Percentiles rank a stretch among this genome's conserved stretches.
phyloP scores from a whole-genome alignment of 2,329 filamentous ascomycete genomes.

The Pseudogymnoascus sp. region DNA sequence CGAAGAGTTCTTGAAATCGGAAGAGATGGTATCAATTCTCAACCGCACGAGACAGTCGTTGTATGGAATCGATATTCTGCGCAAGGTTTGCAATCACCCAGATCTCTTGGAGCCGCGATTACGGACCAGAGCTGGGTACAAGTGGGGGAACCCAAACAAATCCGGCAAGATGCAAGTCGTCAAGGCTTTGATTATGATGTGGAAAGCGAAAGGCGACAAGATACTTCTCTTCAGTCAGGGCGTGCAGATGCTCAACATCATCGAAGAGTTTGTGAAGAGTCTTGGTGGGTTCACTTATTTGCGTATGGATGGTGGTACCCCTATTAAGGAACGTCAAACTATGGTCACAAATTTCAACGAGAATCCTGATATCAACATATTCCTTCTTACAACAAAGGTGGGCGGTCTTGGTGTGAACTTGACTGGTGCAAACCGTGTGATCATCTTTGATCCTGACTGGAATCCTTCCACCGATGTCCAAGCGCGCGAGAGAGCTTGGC shows the following conservation, averaged over 20 bases:
- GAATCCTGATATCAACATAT: conserved; percentile 71
- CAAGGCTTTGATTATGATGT: conserved; percentile 77
- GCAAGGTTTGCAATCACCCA: conserved; percentile 97
- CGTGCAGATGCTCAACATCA: conserved; percentile 89
- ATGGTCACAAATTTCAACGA: conserved; percentile 93
- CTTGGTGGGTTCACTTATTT: conserved; percentile 68
- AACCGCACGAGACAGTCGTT: conserved; percentile 70
- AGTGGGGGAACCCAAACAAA: conserved; percentile 70
- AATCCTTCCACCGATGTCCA: conserved; percentile 96
- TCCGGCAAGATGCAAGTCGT: conserved; percentile 97
- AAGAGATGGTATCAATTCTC: conserved; percentile 79
- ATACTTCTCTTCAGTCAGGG: conserved; percentile 89
- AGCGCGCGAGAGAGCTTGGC: conserved; percentile 91
- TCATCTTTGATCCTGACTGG: conserved; percentile 99
- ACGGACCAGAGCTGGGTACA: conserved; percentile 55
- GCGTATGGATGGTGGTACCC: conserved; percentile 90
- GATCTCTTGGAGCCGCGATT: conserved; percentile 67
- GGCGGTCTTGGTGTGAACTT: conserved; percentile 90
- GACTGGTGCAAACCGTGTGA: conserved; percentile 89
- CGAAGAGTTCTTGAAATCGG: conserved; percentile 70
- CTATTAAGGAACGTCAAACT: conserved; percentile 78
- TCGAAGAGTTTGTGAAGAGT: conserved; percentile 70
- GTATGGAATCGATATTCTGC: conserved; percentile 82
- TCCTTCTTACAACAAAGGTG: conserved; percentile 90
- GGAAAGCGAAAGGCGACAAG: conserved; percentile 82